Evolutionary conservation across 2,329 filamentous ascomycete genomes (phyloP).

Genomic region (Beauveria caledonica): DNA sequence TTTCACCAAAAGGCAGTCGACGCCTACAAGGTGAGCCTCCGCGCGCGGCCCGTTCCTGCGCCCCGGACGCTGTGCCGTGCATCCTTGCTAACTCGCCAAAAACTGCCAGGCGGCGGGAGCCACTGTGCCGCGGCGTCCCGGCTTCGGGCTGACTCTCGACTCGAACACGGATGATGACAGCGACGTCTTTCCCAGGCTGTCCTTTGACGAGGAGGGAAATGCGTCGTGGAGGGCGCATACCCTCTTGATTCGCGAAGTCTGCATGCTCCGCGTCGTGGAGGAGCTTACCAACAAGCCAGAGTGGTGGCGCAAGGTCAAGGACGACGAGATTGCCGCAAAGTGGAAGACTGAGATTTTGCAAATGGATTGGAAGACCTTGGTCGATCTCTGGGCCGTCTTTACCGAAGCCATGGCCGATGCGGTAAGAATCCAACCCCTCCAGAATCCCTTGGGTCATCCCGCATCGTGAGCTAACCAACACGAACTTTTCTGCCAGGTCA

Average conservation of each 20-base stretch:
- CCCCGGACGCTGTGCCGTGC: too few relatives aligned
- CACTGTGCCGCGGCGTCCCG: background rate
- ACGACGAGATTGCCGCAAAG: conserved; percentile 18
- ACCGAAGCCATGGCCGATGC: conserved; percentile 23
- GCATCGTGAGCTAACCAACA: background rate
- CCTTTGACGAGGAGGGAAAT: conserved; percentile 12
- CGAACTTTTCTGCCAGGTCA: conserved; percentile 17
- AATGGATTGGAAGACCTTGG: conserved; percentile 22
- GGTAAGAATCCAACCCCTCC: conserved; percentile 15
- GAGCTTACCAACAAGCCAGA: conserved; percentile 27
- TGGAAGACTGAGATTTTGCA: conserved; percentile 24
- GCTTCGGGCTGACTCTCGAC: background rate
- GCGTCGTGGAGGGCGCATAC: conserved; percentile 20
- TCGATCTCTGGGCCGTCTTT: conserved; percentile 19
- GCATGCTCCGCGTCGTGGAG: conserved; percentile 26
- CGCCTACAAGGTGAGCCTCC: background rate
- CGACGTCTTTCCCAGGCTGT: background rate
- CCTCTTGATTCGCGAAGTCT: conserved; percentile 23
- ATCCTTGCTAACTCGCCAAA: background rate
- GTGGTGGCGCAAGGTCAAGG: conserved; percentile 26
- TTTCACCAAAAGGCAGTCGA: background rate
- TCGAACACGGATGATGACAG: background rate
- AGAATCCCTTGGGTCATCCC: background rate
- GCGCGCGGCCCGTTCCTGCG: background rate
- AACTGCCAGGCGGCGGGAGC: background rate